Conservation (phyloP, 805 yeast genomes). For the Ogataea angusta region DNA sequence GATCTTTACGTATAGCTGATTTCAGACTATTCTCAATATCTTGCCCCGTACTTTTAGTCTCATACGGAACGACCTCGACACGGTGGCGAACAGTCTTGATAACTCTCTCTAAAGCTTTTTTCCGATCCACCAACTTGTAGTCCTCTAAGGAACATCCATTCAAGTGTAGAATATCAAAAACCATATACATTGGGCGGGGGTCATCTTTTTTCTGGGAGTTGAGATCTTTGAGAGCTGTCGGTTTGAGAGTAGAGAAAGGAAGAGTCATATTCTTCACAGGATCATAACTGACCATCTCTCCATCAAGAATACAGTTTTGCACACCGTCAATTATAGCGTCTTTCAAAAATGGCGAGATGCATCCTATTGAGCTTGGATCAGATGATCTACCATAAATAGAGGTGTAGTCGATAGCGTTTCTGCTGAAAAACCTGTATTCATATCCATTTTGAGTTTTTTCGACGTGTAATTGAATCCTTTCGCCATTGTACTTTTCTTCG, state of each 20-base stretch:
- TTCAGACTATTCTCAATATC: conserved; percentile 58
- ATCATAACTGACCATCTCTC: conserved; percentile 93
- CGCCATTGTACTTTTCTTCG: conserved; percentile 95
- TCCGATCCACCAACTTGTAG: conserved; percentile 54
- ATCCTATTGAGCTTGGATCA: conserved; percentile 22
- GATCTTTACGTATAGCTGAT: conserved; percentile 54
- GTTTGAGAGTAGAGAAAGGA: conserved; percentile 79
- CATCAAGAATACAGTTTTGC: conserved; percentile 59
- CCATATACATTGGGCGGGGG: conserved; percentile 52
- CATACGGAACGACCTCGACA: conserved; percentile 47
- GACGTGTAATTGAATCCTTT: conserved; percentile 77
- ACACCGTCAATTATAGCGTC: conserved; percentile 30
- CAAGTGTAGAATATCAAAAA: conserved; percentile 69
- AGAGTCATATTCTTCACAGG: conserved; percentile 49
- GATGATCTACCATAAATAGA: conserved; percentile 53
- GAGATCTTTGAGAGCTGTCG: conserved; percentile 58
- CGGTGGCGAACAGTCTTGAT: conserved; percentile 42
- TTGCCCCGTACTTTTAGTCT: conserved; percentile 39
- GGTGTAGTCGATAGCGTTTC: conserved; percentile 74
- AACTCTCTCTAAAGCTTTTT: conserved; percentile 44
- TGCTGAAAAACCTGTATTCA: conserved; percentile 46
- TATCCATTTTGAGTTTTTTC: conserved; percentile 38
- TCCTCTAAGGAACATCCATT: conserved; percentile 64
- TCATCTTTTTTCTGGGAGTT: conserved; percentile 16
- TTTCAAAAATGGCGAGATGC: conserved; percentile 34